Evolutionary conservation across 176 grass and related monocot genomes (phyloP), one percentile per base, ranked within the genome.

Genomic region (Puccinellia tenuiflora): DNA sequence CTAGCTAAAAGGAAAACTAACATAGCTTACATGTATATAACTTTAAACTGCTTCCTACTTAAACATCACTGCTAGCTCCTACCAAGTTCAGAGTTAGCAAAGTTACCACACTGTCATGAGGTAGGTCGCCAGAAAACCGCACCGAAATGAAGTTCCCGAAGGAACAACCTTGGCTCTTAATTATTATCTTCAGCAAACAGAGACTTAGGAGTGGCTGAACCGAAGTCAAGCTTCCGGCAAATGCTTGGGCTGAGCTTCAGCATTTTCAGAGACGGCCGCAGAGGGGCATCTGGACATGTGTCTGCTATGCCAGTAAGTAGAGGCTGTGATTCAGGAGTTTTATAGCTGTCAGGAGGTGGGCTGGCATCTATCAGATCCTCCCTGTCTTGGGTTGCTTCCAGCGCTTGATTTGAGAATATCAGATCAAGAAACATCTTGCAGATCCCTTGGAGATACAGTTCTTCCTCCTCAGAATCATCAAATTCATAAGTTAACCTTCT

Each of bases 211-310:
- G 57, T 86, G 20, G 60, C 76, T 16, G 84, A 40, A 51, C 60
- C 88, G 3, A 95, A 95, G 33, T 92, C 79, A 22, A 92, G 90
- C 88, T 95, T 92, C 35, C 88, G 76, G 57, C 93, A 90, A 78
- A 92, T 78, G 35, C 50, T 68, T 29, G 69, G 85, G 84, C 78
- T 83, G 4, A 90, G 88, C 48, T 77, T 88, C 16, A 59, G 71
- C 29, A 22, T 30, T 68, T 81, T 92, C 39, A n/a, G 48, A 62
- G 46, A 55, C 37, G 43, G 48, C 22, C 85, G 86, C 63, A 79
- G 2, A 64, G 93, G 93, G 16, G 88, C 90, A 42, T 71, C 75
- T 73, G 90, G 90, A 63, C 90, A 95, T 42, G 88, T 76, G n/a
- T 87, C 86, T 59, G 83, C 90, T 69, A 86, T 70, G 66, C 93